A percentile compares a stretch with the other conserved stretches of the same genome.
Conservation (phyloP, 225 moss, liverwort and hornwort genomes). For the Thuidium tamariscinum region DNA sequence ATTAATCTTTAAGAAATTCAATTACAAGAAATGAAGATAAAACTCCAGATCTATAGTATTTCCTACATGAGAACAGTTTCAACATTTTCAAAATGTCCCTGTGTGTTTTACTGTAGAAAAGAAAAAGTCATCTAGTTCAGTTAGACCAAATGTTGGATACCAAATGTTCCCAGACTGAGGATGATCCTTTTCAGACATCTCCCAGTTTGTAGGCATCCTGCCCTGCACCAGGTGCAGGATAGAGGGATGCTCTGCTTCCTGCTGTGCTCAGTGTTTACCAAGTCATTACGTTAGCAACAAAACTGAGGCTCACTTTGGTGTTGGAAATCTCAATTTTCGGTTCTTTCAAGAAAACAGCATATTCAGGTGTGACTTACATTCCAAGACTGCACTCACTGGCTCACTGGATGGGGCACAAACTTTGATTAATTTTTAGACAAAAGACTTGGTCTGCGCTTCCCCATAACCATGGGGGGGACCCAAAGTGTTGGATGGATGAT, state of each 20-base stretch:
- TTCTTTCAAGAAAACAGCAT: background rate
- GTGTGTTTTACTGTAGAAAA: background rate
- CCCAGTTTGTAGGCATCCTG: slow-evolving; percentile 6
- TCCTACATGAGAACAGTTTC: background rate
- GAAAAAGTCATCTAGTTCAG: background rate
- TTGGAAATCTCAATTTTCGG: background rate
- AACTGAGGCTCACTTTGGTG: background rate
- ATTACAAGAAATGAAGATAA: too few species aligned
- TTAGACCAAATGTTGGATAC: background rate
- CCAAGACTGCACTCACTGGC: too few species aligned
- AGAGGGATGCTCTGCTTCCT: too few species aligned
- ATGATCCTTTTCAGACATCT: slow-evolving; percentile 16
- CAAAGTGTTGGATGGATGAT: rapidly evolving
- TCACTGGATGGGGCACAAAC: background rate
- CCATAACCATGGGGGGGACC: background rate
- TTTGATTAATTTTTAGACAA: background rate
- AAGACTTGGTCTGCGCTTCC: background rate
- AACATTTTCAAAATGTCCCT: background rate
- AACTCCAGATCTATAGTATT: too few species aligned
- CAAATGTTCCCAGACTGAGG: background rate
- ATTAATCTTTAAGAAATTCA: too few species aligned
- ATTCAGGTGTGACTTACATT: background rate
- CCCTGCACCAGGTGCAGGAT: background rate
- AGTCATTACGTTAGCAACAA: background rate
- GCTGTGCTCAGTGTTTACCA: background rate